Conservation (phyloP, 2,329 filamentous ascomycete genomes). For the Fusarium sp. region DNA sequence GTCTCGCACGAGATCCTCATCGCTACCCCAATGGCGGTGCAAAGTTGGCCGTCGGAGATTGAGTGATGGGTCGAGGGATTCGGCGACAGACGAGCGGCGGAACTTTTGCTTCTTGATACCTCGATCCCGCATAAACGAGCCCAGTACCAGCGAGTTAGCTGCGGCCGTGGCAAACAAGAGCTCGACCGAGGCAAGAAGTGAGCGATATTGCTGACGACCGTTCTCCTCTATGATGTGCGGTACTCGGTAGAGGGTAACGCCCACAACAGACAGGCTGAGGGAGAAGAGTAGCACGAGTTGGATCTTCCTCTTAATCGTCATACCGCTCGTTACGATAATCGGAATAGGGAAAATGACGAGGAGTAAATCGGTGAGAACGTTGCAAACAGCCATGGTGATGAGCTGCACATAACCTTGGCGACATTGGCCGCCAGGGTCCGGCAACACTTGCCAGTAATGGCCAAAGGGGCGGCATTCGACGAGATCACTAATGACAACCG, state of each 20-base stretch:
- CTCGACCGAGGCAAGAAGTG: conserved; percentile 90
- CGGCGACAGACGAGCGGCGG: conserved; percentile 74
- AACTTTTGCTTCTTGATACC: conserved; percentile 93
- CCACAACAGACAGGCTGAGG: conserved; percentile 85
- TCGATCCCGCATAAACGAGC: conserved; percentile 91
- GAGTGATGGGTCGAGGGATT: conserved; percentile 71
- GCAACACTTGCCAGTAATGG: conserved; percentile 86
- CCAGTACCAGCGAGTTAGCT: conserved; percentile 90
- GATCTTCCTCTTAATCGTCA: conserved; percentile 83
- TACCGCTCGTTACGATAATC: conserved; percentile 85
- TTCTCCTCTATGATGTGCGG: conserved; percentile 79
- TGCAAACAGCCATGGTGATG: conserved; percentile 89
- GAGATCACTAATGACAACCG: conserved; percentile 85
- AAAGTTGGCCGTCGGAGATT: conserved; percentile 64
- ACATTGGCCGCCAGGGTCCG: conserved; percentile 88
- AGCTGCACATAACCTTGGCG: conserved; percentile 90
- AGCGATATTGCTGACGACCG: conserved; percentile 88
- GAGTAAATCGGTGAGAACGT: conserved; percentile 90
- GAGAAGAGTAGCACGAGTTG: conserved; percentile 87
- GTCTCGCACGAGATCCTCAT: conserved; percentile 89
- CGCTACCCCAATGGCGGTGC: conserved; percentile 85
- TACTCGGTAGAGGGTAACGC: conserved; percentile 85
- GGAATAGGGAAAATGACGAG: conserved; percentile 92
- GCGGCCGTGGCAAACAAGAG: conserved; percentile 90
- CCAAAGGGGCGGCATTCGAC: conserved; percentile 84